Conservation (phyloP, 1,139 yeast genomes). For the Saccharomyces hybrid region DNA sequence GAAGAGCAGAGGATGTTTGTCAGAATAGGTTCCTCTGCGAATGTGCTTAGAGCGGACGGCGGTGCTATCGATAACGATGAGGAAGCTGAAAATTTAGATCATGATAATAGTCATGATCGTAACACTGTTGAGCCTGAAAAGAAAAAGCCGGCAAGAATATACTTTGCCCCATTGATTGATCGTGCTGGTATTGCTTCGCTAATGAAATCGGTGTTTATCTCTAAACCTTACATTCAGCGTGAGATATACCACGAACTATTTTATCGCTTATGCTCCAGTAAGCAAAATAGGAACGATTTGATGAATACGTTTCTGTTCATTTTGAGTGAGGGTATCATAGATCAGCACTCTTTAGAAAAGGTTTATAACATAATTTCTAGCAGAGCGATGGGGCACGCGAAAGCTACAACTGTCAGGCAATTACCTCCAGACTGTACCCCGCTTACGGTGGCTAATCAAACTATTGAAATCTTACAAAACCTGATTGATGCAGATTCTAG, state of each 20-base stretch:
- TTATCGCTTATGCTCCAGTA: conserved; percentile 61
- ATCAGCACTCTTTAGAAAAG: conserved; percentile 54
- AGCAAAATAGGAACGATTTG: conserved; percentile 74
- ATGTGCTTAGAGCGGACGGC: conserved; percentile 24
- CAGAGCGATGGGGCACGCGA: conserved; percentile 28
- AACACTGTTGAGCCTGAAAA: conserved; percentile 11
- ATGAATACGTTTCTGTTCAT: conserved; percentile 60
- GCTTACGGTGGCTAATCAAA: conserved; percentile 64
- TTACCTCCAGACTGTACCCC: conserved; percentile 63
- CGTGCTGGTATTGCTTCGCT: conserved; percentile 69
- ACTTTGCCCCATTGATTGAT: conserved; percentile 64
- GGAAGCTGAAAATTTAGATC: conserved; percentile 16
- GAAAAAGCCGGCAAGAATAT: conserved; percentile 36
- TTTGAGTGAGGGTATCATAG: conserved; percentile 63
- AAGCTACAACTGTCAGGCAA: conserved; percentile 23
- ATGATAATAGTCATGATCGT: conserved; percentile 9
- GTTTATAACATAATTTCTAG: conserved; percentile 52
- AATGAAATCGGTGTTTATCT: conserved; percentile 62
- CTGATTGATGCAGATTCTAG: conserved; percentile 63
- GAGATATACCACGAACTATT: conserved; percentile 61
- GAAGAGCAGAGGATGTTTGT: conserved; percentile 36
- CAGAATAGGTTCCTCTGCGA: conserved; percentile 6
- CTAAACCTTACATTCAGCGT: conserved; percentile 59
- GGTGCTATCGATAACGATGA: conserved; percentile 29
- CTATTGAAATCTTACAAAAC: conserved; percentile 66